These are phyloP conservation scores for Mychonastes homosphaera DNA, from an alignment of 139 green algal species.

Conservation along the genomic window DNA sequence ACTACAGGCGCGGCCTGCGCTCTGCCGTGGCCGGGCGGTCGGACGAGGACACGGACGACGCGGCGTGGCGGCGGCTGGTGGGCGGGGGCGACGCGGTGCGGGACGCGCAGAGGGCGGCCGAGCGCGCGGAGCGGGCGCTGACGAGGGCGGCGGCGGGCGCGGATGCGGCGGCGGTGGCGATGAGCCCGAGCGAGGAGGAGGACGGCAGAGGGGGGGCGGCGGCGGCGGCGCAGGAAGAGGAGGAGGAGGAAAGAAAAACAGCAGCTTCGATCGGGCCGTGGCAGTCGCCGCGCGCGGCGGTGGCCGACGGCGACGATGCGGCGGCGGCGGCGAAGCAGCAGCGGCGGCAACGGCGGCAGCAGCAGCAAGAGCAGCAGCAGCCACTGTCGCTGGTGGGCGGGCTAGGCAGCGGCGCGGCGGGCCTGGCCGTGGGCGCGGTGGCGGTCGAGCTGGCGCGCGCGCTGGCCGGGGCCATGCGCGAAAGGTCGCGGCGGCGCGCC, in stretches of 20 bases:
- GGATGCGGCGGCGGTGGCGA: neutral
- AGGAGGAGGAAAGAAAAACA: too few species aligned
- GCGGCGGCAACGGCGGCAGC: neutral
- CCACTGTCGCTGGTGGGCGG: too few species aligned
- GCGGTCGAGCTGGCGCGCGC: too few species aligned
- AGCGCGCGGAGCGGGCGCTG: too few species aligned
- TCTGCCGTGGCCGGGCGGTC: slow-evolving; percentile 11
- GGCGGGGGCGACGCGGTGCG: neutral
- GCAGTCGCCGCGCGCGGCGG: too few species aligned
- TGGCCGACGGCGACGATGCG: neutral
- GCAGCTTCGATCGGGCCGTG: too few species aligned
- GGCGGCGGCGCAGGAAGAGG: neutral
- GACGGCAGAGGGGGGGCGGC: neutral
- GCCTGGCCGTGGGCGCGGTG: too few species aligned
- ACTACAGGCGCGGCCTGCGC: slow-evolving; percentile 26
- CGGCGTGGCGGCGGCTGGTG: neutral
- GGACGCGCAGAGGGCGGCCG: neutral
- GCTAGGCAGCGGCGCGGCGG: too few species aligned
- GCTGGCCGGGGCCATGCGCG: too few species aligned
- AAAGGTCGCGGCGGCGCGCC: too few species aligned
- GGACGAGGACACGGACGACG: slow-evolving; percentile 24
- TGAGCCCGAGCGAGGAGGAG: neutral
- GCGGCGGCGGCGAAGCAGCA: neutral
- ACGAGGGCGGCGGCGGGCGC: neutral
- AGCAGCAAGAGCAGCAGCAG: neutral